A percentile compares a stretch with the other conserved stretches of the same genome.
phyloP scores from a whole-genome alignment of 768 basidiomycete species.

The Agrocybe praecox region DNA sequence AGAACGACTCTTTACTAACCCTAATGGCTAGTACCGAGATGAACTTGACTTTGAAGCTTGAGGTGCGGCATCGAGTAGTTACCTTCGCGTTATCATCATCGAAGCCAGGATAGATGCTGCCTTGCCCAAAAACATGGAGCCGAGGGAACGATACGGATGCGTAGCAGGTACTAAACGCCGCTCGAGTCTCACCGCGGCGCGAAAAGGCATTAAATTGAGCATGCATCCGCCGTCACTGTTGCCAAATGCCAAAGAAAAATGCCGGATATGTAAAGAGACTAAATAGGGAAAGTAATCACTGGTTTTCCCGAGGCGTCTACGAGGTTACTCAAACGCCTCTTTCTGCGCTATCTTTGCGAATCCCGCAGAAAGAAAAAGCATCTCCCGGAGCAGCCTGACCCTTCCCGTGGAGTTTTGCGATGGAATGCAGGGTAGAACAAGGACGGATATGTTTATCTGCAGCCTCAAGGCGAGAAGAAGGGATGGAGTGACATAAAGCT shows the following conservation, averaged over 20 bases:
- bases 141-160: background rate
- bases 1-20: too few species aligned
- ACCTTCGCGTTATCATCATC: too few species aligned
- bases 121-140: background rate
- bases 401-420: background rate
- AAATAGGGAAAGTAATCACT: background rate
- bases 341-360: slow-evolving; percentile 2
- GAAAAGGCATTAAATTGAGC: background rate
- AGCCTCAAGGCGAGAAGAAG: slow-evolving; percentile 20
- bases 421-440: background rate
- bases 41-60: background rate
- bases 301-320: background rate
- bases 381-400: background rate
- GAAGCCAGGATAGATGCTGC: too few species aligned
- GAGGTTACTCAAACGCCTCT: background rate
- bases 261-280: background rate
- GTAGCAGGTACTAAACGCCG: background rate
- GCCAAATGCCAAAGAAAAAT: background rate
- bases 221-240: background rate
- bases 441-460: background rate
- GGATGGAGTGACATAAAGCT: slow-evolving; percentile 20
- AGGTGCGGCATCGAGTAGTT: too few species aligned
- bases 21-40: background rate
- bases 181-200: background rate
- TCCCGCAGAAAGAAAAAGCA: slow-evolving; percentile 5